phyloP scores from a whole-genome alignment of 352 stramenopile genomes.

The Globisporangium middletonii region DNA sequence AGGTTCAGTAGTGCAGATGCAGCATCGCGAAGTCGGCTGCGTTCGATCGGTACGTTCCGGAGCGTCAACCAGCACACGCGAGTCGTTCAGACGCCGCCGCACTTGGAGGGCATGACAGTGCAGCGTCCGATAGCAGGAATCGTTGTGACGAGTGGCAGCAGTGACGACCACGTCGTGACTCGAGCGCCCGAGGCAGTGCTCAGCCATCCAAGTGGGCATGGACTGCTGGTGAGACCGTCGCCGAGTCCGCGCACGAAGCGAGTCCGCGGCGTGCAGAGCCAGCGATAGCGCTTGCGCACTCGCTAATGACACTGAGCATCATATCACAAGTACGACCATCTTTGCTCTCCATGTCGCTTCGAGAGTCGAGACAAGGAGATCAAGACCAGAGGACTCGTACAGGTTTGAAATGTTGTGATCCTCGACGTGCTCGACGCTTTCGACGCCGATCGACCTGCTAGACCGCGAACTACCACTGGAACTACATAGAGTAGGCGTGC shows the following conservation, averaged over 20 bases:
- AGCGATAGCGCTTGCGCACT: neutral
- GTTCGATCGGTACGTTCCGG: conserved; percentile 22
- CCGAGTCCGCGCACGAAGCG: conserved; percentile 6
- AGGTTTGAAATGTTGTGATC: too few species aligned
- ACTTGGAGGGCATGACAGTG: conserved; percentile 1
- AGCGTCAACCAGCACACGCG: conserved; percentile 8
- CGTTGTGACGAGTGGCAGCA: neutral
- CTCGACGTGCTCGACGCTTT: too few species aligned
- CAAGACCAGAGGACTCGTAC: too few species aligned
- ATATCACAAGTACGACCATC: too few species aligned
- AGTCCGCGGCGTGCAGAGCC: neutral
- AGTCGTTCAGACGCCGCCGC: neutral
- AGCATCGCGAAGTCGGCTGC: conserved; percentile 5
- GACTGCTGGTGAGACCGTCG: neutral
- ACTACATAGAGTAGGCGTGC: too few species aligned
- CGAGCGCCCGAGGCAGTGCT: neutral
- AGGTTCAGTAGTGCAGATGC: neutral
- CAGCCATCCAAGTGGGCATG: neutral
- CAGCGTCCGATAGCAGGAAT: neutral
- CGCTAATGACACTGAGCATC: too few species aligned
- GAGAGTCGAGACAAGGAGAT: too few species aligned
- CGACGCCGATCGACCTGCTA: too few species aligned
- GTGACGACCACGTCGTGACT: too few species aligned
- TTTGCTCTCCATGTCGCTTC: too few species aligned
- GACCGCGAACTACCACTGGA: too few species aligned